Conservation (phyloP, 176 grass and related monocot species). For the Lolium multiflorum region DNA sequence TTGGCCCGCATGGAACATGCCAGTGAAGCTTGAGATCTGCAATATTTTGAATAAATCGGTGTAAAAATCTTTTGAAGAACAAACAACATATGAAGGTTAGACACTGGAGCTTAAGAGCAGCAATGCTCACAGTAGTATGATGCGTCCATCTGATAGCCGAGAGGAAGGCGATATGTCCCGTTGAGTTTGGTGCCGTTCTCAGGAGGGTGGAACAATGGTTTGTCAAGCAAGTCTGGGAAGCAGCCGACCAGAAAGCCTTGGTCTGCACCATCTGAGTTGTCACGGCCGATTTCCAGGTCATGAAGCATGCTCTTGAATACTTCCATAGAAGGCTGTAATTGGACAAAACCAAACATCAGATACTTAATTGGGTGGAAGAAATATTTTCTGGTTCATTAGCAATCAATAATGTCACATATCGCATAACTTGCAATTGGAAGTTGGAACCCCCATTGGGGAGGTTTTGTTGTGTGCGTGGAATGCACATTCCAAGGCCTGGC, state of each 20-base stretch:
- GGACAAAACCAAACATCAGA: conserved; percentile 6
- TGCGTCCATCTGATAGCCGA: conserved; percentile 98
- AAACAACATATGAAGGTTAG: not conserved
- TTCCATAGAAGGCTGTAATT: conserved; percentile 85
- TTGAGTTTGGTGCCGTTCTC: conserved; percentile 83
- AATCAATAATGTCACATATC: not conserved
- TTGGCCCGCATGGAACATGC: conserved; percentile 93
- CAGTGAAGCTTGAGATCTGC: conserved; percentile 92
- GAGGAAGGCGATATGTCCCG: conserved; percentile 90
- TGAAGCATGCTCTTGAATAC: conserved; percentile 94
- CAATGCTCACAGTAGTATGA: conserved; percentile 92
- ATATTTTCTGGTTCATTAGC: conserved; percentile 23
- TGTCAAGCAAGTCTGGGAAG: conserved; percentile 89
- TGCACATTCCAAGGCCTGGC: not conserved
- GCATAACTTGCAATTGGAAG: not conserved
- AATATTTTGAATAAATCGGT: conserved; percentile 15
- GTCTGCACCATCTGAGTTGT: conserved; percentile 89
- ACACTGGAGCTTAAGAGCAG: not conserved
- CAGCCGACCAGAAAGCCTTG: conserved; percentile 90
- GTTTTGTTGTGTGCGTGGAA: not conserved
- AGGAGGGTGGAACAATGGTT: conserved; percentile 86
- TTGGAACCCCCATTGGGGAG: not conserved
- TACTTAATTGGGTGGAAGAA: not conserved
- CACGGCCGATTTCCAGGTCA: conserved; percentile 68
- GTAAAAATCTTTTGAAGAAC: conserved; percentile 33